These are phyloP conservation scores for Aspergillus funiculosus DNA, from an alignment of 495 filamentous ascomycete species.

Conservation along the genomic window DNA sequence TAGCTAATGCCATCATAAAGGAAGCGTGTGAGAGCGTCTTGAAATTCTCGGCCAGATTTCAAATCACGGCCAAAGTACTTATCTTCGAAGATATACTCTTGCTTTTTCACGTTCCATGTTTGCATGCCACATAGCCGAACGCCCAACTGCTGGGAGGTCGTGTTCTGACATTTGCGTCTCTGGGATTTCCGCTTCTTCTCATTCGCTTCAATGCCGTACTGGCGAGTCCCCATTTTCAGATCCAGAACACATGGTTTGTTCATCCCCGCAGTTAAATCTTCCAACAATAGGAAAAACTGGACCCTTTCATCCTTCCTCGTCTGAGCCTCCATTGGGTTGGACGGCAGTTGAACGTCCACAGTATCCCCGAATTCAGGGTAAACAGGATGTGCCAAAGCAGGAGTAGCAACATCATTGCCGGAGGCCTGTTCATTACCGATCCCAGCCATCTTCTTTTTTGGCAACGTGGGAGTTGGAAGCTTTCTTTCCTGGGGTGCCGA, in stretches of 20 bases:
- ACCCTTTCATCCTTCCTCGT: constrained; percentile 63
- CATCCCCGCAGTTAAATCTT: constrained; percentile 96
- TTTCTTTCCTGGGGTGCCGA: constrained; percentile 3
- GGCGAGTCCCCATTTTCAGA: constrained; percentile 98
- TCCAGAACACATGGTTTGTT: constrained; percentile 93
- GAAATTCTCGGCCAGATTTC: constrained; percentile 85
- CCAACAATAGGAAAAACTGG: constrained; percentile 90
- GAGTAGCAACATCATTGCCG: background rate
- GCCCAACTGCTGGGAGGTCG: constrained; percentile 85
- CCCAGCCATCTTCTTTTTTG: constrained; percentile 1
- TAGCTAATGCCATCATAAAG: constrained; percentile 86
- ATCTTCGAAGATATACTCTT: constrained; percentile 84
- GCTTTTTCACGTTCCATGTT: constrained; percentile 80
- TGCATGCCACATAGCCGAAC: constrained; percentile 95
- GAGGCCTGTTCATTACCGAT: background rate
- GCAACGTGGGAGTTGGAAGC: constrained; percentile 3
- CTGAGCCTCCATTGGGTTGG: constrained; percentile 79
- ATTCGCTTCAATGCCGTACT: constrained; percentile 90
- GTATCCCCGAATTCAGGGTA: constrained; percentile 9
- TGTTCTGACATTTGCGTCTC: constrained; percentile 82
- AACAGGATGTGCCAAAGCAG: background rate
- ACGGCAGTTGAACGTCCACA: constrained; percentile 36
- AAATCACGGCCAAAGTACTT: constrained; percentile 93
- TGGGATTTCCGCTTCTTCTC: constrained; percentile 93
- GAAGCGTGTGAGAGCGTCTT: constrained; percentile 80